Evolutionary conservation across 805 yeast genomes (phyloP).

Genomic region (Candida michaelii): DNA sequence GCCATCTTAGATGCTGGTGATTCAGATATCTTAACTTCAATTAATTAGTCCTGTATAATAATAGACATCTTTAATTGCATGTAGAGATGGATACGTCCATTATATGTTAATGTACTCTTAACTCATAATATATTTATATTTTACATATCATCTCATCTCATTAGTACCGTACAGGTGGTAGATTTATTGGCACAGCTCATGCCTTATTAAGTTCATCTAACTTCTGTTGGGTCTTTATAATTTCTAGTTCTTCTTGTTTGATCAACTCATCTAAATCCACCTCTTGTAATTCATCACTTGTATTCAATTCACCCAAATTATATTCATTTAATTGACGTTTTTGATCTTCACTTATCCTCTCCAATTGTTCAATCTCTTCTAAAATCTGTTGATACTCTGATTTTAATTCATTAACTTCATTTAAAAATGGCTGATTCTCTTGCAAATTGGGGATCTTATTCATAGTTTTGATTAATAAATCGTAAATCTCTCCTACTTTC

Average conservation of each 20-base stretch:
- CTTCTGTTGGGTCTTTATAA: constrained; percentile 21
- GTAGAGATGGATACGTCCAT: too few species aligned
- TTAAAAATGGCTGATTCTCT: constrained; percentile 21
- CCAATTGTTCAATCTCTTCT: constrained; percentile 44
- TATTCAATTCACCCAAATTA: constrained; percentile 16
- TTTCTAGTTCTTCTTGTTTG: constrained; percentile 45
- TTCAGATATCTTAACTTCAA: constrained; percentile 89
- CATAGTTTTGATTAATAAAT: constrained; percentile 10
- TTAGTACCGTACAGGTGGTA: too few species aligned
- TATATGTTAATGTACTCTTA: too few species aligned
- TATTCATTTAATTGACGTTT: constrained; percentile 34
- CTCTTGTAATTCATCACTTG: constrained; percentile 10
- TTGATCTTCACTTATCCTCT: constrained; percentile 44
- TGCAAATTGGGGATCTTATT: constrained; percentile 14
- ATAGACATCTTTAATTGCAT: constrained; percentile 3
- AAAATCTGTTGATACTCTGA: constrained; percentile 35
- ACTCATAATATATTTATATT: too few species aligned
- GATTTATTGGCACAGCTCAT: too few species aligned
- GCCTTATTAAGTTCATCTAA: constrained; percentile 6
- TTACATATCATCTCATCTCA: not conserved
- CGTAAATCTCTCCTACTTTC: constrained; percentile 10
- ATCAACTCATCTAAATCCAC: constrained; percentile 42
- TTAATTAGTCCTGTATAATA: constrained; percentile 23
- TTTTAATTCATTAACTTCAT: constrained; percentile 37
- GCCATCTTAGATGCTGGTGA: constrained; percentile 98